These are phyloP conservation scores for Talaromyces thailandensis DNA, from an alignment of 495 filamentous ascomycete genomes.

Conservation along the genomic window DNA sequence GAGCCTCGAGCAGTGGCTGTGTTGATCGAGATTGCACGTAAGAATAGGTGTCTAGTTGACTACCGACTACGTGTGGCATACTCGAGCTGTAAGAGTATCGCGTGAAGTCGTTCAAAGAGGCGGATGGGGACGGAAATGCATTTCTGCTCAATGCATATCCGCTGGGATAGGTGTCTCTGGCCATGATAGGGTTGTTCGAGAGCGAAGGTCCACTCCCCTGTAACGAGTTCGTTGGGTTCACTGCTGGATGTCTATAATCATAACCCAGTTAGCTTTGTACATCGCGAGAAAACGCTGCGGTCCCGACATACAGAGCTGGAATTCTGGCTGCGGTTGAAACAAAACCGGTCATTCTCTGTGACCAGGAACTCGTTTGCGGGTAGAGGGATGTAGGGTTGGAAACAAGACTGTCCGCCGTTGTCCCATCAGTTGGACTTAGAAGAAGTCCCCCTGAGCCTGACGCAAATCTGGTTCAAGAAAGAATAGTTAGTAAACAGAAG, in stretches of 20 bases:
- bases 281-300: not conserved
- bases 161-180: slow-evolving; percentile 26
- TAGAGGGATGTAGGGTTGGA: slow-evolving; percentile 28
- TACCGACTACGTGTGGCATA: slow-evolving; percentile 27
- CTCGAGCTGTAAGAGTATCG: slow-evolving; percentile 24
- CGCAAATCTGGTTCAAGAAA: slow-evolving; percentile 25
- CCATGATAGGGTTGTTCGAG: slow-evolving; percentile 21
- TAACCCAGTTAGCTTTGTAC: slow-evolving; percentile 2
- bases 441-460: slow-evolving; percentile 28
- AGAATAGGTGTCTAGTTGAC: slow-evolving; percentile 25
- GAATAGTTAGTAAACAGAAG: slow-evolving; percentile 14
- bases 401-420: slow-evolving; percentile 30
- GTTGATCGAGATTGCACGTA: slow-evolving; percentile 18
- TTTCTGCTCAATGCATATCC: slow-evolving; percentile 27
- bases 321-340: slow-evolving; percentile 22
- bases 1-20: slow-evolving; percentile 24
- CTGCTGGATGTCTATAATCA: slow-evolving; percentile 26
- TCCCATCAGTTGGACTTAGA: slow-evolving; percentile 30
- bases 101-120: slow-evolving; percentile 23
- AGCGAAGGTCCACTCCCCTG: slow-evolving; percentile 21
- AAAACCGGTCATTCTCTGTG: slow-evolving; percentile 35
- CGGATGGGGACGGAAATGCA: slow-evolving; percentile 23
- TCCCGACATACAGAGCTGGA: slow-evolving; percentile 31
- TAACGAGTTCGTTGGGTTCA: slow-evolving; percentile 24
- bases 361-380: slow-evolving; percentile 25